These are phyloP conservation scores for Sphaceloma murrayae DNA, from an alignment of 2,329 filamentous ascomycete species.

Conservation along the genomic window DNA sequence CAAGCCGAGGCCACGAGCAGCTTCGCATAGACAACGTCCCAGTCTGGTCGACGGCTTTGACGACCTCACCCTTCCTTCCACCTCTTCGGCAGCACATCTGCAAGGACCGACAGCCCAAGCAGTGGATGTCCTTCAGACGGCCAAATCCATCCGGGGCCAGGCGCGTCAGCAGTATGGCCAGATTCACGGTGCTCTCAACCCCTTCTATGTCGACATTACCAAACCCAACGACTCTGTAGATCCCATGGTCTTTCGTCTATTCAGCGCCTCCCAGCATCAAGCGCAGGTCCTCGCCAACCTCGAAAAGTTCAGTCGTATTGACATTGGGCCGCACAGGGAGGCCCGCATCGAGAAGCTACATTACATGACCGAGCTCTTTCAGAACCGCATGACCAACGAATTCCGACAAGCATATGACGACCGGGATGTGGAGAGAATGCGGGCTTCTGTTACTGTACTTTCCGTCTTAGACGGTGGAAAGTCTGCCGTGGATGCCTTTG, in stretches of 20 bases:
- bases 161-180: constrained; percentile 86
- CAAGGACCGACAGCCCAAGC: constrained; percentile 44
- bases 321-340: constrained; percentile 65
- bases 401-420: constrained; percentile 88
- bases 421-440: constrained; percentile 83
- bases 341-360: constrained; percentile 62
- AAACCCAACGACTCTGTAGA: constrained; percentile 64
- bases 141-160: constrained; percentile 69
- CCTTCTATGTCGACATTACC: constrained; percentile 78
- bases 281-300: constrained; percentile 81
- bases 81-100: constrained; percentile 21
- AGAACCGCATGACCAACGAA: constrained; percentile 79
- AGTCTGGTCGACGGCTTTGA: constrained; percentile 65
- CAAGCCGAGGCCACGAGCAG: constrained; percentile 25
- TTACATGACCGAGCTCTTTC: constrained; percentile 71
- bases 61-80: constrained; percentile 51
- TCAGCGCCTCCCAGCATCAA: constrained; percentile 79
- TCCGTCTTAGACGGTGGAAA: constrained; percentile 70
- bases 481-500: constrained; percentile 69
- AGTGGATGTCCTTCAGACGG: constrained; percentile 58
- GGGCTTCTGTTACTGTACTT: constrained; percentile 77
- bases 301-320: constrained; percentile 66
- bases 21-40: constrained; percentile 19
- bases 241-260: constrained; percentile 75
- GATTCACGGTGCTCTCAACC: constrained; percentile 76